Percentiles rank a stretch among this genome's conserved stretches.
These are phyloP conservation scores for Mycosphaerella arachidis DNA, from an alignment of 2,329 filamentous ascomycete genomes.

Conservation along the genomic window DNA sequence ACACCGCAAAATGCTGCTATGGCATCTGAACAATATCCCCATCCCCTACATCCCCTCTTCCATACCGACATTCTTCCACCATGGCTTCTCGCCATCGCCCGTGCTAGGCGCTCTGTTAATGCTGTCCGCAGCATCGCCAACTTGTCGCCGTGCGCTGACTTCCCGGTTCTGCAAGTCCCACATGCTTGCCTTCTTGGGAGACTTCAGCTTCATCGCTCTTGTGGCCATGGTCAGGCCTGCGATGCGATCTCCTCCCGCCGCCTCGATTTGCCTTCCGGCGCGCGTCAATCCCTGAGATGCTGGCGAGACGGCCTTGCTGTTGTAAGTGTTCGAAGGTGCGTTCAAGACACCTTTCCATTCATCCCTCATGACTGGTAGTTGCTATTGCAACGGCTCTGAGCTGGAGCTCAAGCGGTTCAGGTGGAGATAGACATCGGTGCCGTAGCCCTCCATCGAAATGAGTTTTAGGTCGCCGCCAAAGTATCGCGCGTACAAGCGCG, in stretches of 20 bases:
- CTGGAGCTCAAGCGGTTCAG: slow-evolving; percentile 92
- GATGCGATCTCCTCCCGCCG: slow-evolving; percentile 37
- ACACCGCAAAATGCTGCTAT: not conserved
- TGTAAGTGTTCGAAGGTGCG: slow-evolving; percentile 9
- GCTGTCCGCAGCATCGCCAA: slow-evolving; percentile 79
- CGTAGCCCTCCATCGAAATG: slow-evolving; percentile 99
- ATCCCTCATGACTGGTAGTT: slow-evolving; percentile 39
- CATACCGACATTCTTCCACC: slow-evolving; percentile 49
- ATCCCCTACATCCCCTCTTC: slow-evolving; percentile 41
- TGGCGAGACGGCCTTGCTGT: slow-evolving; percentile 18
- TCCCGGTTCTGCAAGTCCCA: slow-evolving; percentile 44
- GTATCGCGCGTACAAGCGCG: slow-evolving; percentile 87
- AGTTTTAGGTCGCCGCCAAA: slow-evolving; percentile 96
- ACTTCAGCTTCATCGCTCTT: slow-evolving; percentile 58
- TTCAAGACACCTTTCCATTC: slow-evolving; percentile 37
- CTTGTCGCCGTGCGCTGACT: slow-evolving; percentile 81
- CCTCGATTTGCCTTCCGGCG: slow-evolving; percentile 28
- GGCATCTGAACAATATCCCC: not conserved
- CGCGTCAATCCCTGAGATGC: slow-evolving; percentile 51
- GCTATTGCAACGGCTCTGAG: slow-evolving; percentile 93
- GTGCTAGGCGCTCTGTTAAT: slow-evolving; percentile 51
- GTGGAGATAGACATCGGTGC: slow-evolving; percentile 97
- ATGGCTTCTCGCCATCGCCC: slow-evolving; percentile 27
- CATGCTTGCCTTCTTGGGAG: slow-evolving; percentile 19
- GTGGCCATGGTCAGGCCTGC: slow-evolving; percentile 43